These are phyloP conservation scores for Mollisiaceae sp. DNA, from an alignment of 2,329 filamentous ascomycete genomes.

Conservation along the genomic window DNA sequence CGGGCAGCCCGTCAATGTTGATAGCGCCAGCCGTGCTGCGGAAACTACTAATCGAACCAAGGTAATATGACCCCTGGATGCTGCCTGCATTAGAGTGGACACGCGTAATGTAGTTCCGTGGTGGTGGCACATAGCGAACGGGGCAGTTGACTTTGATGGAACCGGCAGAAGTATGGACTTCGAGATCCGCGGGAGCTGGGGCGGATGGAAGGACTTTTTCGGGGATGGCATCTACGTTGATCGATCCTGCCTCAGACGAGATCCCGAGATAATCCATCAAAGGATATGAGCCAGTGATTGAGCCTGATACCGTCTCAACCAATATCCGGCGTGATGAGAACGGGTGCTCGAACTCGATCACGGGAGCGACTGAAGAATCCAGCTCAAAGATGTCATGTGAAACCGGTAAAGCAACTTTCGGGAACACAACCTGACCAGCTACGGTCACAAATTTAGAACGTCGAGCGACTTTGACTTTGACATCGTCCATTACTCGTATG, in stretches of 20 bases:
- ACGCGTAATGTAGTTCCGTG: conserved; percentile 40
- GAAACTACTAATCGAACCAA: conserved; percentile 35
- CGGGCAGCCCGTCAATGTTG: conserved; percentile 32
- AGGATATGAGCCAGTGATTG: conserved; percentile 39
- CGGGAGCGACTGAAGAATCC: not conserved
- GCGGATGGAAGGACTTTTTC: conserved; percentile 28
- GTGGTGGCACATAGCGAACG: conserved; percentile 30
- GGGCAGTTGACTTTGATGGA: conserved; percentile 34
- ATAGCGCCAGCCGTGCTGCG: conserved; percentile 32
- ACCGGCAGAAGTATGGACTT: conserved; percentile 36
- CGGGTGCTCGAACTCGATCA: conserved; percentile 16
- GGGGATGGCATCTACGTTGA: conserved; percentile 33
- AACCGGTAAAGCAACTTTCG: conserved; percentile 13
- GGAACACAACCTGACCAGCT: conserved; percentile 37
- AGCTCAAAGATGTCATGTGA: conserved; percentile 2
- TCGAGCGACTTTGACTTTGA: conserved; percentile 34
- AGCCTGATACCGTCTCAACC: conserved; percentile 37
- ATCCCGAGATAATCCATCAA: conserved; percentile 37
- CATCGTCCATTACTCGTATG: conserved; percentile 34
- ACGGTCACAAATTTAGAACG: conserved; percentile 31
- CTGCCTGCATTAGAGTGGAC: conserved; percentile 35
- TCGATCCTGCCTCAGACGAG: conserved; percentile 34
- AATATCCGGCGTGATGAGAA: conserved; percentile 36
- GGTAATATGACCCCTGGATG: conserved; percentile 37
- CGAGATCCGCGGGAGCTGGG: conserved; percentile 36